Base-by-base conservation (phyloP, 1,284 basidiomycete species). In the Phellinidium pouzarii region DNA sequence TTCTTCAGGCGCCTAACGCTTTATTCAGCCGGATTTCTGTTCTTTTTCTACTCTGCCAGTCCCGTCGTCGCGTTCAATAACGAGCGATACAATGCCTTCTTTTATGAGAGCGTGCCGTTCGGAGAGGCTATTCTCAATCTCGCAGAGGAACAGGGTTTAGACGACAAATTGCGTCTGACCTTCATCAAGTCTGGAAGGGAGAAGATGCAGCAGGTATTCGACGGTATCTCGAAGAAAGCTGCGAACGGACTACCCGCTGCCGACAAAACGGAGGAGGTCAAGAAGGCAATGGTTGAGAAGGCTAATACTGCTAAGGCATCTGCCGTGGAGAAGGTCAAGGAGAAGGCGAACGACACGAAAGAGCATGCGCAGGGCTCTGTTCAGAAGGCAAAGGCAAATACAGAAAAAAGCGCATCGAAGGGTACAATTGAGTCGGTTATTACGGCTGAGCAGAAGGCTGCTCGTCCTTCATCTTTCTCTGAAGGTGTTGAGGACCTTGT, bases 11-110 rank as follows among this genome's bases (percentile, higher is more conserved):
- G 69, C 53, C 66, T 87, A 0, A 55, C 79, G 41, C 66, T 89
- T 55, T 81, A 79, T 64, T 73, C 82, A 4, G 74, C 83, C n/a
- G 73, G 76, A 11, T 75, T 75, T 31, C 77, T 78, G n/a, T 77
- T 79, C 41, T 79, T 82, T n/a, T 90, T 91, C 71, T 93, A 92
- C 71, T 72, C 83, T 58, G 83, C 82, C 54, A 87, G 87, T 68
- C 75, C 83, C 19, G 87, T 90, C 64, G 71, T 80, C 57, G 79
- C 88, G 20, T 84, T 85, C 73, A 77, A 84, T 62, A 82, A 79
- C 65, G 81, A 82, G 59, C 67, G 73, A 4, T 91, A 90, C 72
- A 82, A 85, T 65, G 83, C 91, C 62, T 76, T 93, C 64, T 94
- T 94, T 73, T 75, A 82, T 56, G 83, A 88, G 62, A 74, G 80